Evolutionary conservation across 345 rosid genomes (phyloP), one percentile per base, ranked within the genome.

Genomic region (Eucalyptus pumila): DNA sequence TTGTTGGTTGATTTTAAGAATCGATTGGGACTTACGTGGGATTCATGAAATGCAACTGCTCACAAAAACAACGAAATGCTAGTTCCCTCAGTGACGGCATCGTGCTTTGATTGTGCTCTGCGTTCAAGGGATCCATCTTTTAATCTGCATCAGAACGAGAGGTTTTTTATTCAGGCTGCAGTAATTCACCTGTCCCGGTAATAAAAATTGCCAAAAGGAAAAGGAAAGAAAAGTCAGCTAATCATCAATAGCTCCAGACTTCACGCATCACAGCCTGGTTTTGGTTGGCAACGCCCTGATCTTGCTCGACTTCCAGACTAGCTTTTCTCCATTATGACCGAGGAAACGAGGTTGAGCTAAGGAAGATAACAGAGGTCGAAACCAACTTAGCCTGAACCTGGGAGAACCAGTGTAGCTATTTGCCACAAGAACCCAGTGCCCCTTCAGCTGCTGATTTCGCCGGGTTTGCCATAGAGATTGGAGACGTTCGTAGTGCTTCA

Each of bases 271-370:
- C 23, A 17, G 52, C 87, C 90, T 58, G 72, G 88, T 87, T 87
- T 96, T 96, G 88, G 92, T 88, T 56, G 99, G 96, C 14, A 92
- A 89, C 85, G 91, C 76, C 89, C 97, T 12, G 94, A 94, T 87
- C 87, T 95, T 81, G 90, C 94, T 34, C 81, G 87, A 62, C 92
- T 96, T 86, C 98, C 96, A 11, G 94, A 91, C 85, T 96, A 92
- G 45, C 54, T 95, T 23, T 52, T 7, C 88, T 90, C 52, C 93
- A 89, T 40, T 94, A 95, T 47, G 95, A 95, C 26, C 91, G 98
- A 90, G 96, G 98, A 88, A 91, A 90, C 37, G 95, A 94, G 50
- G 92, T 95, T 27, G 99, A 96, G 91, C 93, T 94, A 34, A 96
- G 99, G 99, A 93, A 94, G 92, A 95, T 96, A 48, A 44, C 7